A percentile compares a stretch with the other conserved stretches of the same genome.
Conservation (phyloP, 225 moss, liverwort and hornwort genomes). For the Physcomitrium patens region DNA sequence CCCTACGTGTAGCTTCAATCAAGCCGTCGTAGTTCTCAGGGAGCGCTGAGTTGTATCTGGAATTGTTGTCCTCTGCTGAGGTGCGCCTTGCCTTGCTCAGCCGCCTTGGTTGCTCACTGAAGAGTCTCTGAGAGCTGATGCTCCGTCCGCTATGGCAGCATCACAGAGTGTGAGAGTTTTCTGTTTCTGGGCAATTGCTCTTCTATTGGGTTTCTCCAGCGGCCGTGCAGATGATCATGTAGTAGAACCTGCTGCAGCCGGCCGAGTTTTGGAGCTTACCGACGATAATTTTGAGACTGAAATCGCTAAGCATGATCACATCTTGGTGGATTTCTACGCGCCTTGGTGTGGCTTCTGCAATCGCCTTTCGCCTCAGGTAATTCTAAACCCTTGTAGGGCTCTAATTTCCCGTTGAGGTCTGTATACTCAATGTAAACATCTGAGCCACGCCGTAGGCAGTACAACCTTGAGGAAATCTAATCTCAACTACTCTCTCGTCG, state of each 20-base stretch:
- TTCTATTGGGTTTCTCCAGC: background rate
- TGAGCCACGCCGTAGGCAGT: background rate
- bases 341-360: constrained; percentile 89
- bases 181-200: constrained; percentile 6
- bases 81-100: background rate
- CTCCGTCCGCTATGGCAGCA: constrained; percentile 36
- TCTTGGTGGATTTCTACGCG: constrained; percentile 87
- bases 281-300: constrained; percentile 58
- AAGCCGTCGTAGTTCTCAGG: too few species aligned
- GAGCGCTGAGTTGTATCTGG: background rate
- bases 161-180: constrained; percentile 9
- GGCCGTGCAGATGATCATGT: constrained; percentile 10
- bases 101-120: background rate
- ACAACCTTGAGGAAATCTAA: too few species aligned
- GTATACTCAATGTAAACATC: background rate
- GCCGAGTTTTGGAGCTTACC: constrained; percentile 73
- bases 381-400: background rate
- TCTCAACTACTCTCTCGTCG: background rate
- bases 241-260: constrained; percentile 22
- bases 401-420: background rate
- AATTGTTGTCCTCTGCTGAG: constrained; percentile 8
- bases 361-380: constrained; percentile 80
- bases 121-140: background rate
- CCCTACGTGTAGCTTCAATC: too few species aligned
- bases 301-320: constrained; percentile 68